Conservation (phyloP, 139 green algal genomes). For the Trebouxia sp. region DNA sequence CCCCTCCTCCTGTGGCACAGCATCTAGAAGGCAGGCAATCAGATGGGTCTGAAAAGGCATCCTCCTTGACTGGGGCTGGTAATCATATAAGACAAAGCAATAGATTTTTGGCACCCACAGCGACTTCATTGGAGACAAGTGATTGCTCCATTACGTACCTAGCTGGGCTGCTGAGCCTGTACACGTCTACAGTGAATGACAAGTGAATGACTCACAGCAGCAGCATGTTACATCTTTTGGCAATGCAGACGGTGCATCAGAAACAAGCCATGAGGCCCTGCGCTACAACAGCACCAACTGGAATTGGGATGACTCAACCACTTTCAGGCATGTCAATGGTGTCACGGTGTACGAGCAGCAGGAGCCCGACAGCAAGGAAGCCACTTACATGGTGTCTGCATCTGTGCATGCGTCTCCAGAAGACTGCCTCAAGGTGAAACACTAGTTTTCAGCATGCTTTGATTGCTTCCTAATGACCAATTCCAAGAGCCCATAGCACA, state of each 20-base stretch:
- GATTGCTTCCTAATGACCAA: too few species aligned
- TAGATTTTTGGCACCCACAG: too few species aligned
- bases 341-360: conserved; percentile 6
- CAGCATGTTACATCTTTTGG: too few species aligned
- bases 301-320: conserved; percentile 15
- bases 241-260: background rate
- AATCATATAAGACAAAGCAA: too few species aligned
- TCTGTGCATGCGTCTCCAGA: background rate
- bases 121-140: too few species aligned
- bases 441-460: too few species aligned
- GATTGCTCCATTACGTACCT: too few species aligned
- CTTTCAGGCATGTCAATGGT: conserved; percentile 10
- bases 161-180: too few species aligned
- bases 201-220: too few species aligned
- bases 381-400: conserved; percentile 22
- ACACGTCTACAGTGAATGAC: too few species aligned
- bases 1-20: too few species aligned
- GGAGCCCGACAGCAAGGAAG: conserved; percentile 10
- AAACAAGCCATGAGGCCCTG: background rate
- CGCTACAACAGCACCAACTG: background rate
- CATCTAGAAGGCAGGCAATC: background rate
- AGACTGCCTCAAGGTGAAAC: conserved; percentile 27
- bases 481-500: too few species aligned
- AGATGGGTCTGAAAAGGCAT: background rate
- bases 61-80: conserved; percentile 1